A percentile compares a stretch with the other conserved stretches of the same genome.
phyloP scores from a whole-genome alignment of 495 filamentous ascomycete genomes.

The Aspergillus steynii region DNA sequence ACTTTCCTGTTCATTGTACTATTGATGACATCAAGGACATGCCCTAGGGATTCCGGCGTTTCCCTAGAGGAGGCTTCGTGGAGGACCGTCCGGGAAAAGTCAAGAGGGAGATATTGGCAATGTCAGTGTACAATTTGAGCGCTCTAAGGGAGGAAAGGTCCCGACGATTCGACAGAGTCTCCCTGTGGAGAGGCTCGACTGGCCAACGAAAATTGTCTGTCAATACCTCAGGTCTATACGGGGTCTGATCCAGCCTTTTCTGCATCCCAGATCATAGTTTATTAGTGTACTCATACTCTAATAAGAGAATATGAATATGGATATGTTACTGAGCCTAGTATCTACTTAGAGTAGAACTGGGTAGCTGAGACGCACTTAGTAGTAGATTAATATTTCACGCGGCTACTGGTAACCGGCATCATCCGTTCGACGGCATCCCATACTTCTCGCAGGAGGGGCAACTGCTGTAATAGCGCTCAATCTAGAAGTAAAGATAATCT shows the following conservation, averaged over 20 bases:
- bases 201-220: conserved; percentile 7
- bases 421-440: too few species aligned
- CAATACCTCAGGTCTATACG: conserved; percentile 3
- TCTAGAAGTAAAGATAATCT: too few species aligned
- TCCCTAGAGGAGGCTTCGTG: conserved; percentile 5
- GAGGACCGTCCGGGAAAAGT: conserved; percentile 4
- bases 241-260: too few species aligned
- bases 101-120: conserved; percentile 6
- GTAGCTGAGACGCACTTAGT: background rate
- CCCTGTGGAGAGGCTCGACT: conserved; percentile 9
- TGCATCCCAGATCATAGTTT: background rate
- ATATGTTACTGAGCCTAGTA: background rate
- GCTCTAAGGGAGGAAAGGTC: conserved; percentile 5
- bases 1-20: conserved; percentile 7
- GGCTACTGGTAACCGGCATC: too few species aligned
- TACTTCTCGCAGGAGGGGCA: too few species aligned
- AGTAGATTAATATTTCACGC: too few species aligned
- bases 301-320: background rate
- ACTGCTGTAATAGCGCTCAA: too few species aligned
- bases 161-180: conserved; percentile 4
- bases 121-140: conserved; percentile 3
- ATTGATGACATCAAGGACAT: conserved; percentile 10
- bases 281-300: conserved; percentile 1
- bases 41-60: conserved; percentile 8
- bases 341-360: conserved; percentile 3